Percentiles rank a stretch among this genome's conserved stretches.
Evolutionary conservation across 31 red algal genomes (phyloP).

Genomic region (Bonnemaisonia californica): DNA sequence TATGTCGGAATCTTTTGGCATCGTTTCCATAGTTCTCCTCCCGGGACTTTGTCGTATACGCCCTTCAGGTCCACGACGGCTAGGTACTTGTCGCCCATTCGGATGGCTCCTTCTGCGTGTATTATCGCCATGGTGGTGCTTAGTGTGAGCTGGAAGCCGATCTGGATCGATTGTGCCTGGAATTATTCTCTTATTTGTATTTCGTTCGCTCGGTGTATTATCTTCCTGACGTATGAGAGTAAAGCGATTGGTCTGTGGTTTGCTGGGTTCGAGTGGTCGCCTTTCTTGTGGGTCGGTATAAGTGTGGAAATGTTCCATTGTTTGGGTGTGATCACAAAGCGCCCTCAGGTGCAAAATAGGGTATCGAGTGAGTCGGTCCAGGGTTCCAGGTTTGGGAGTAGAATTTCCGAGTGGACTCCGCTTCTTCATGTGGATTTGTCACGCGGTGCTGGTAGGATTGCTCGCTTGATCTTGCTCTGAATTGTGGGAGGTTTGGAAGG

Average conservation of each 20-base stretch:
- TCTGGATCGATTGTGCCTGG: not conserved
- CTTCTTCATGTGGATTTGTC: conserved; percentile 1
- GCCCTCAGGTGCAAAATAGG: not conserved
- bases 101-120: not conserved
- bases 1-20: not conserved
- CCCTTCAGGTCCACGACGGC: conserved; percentile 2
- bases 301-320: not conserved
- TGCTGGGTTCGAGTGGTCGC: not conserved
- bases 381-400: not conserved
- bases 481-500: no score
- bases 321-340: not conserved
- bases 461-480: no score
- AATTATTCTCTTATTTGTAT: not conserved
- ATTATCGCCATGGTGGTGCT: not conserved
- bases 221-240: not conserved
- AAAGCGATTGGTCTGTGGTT: conserved; percentile 3
- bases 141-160: not conserved
- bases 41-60: not conserved
- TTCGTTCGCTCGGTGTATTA: not conserved
- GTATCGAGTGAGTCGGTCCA: not conserved
- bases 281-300: not conserved
- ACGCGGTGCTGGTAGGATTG: no score
- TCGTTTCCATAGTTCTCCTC: not conserved
- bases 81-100: not conserved
- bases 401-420: not conserved